Base-by-base conservation (phyloP, 768 basidiomycete species). In the Tephrocybe sp. region DNA sequence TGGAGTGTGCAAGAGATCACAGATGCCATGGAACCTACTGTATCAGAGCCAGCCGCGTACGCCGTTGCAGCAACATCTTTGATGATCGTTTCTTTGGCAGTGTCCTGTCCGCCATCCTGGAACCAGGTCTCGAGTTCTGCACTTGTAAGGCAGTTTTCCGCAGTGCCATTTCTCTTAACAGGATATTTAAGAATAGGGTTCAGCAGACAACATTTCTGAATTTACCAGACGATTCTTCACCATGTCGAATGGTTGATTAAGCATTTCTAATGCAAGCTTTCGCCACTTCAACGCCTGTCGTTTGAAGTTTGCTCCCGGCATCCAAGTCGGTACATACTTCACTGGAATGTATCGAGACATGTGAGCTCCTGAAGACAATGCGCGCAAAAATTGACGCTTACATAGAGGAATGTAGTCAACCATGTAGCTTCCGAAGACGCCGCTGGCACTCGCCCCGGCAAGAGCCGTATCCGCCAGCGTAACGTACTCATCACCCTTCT, bases 271-370 rank as follows among this genome's bases (percentile, higher is more conserved):
- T 13, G 65, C 62, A 9, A 63, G 56, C 39, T 54, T 60, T 30
- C 66, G 63, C 68, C 67, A 76, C 26, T 68, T 60, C 17, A 59
- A 62, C 1, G 75, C 75, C 48, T 66, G 67, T 20, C 56, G 45
- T 57, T 77, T 73, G 68, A 78, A 79, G 0, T 55, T 54, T 8
- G 75, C 74, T 10, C 77, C 76, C 3, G 77, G 78, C 41, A 78
- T 59, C 78, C 77, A 77, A 13, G 67, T 59, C 1, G 78, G 78
- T 33, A 80, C 60, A 47, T 76, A 60, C 36, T 68, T 68, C 51
- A 79, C 51, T 52, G 7, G 10, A 19, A 43, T 6, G 16, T n/a
- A n/a, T 67, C 71, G 46, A 12, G 20, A 7, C 39, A 14, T n/a
- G 14, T 39, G 6, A 14, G 11, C 16, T 13, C n/a, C 13, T n/a